Evolutionary conservation across 2,329 filamentous ascomycete species (phyloP).

Genomic region (Colletotrichum lentis): DNA sequence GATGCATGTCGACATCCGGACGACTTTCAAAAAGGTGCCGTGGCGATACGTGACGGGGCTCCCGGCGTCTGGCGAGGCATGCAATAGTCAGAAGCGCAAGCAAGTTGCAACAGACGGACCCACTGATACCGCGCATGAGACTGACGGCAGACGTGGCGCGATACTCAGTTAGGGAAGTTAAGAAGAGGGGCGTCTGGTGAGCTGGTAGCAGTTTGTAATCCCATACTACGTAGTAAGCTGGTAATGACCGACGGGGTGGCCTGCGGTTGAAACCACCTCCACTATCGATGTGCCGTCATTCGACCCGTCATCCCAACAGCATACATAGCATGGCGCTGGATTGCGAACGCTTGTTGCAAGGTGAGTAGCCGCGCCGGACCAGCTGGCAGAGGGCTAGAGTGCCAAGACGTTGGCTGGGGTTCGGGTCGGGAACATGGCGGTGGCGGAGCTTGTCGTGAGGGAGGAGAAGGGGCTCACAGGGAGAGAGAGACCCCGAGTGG

Average conservation of each 20-base stretch:
- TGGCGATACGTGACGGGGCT: constrained; percentile 7
- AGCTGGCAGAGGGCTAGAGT: constrained; percentile 29
- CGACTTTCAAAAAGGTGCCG: constrained; percentile 6
- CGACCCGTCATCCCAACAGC: constrained; percentile 8
- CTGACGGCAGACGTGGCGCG: constrained; percentile 3
- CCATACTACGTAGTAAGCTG: constrained; percentile 29
- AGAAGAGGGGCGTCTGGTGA: constrained; percentile 6
- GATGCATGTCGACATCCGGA: constrained; percentile 29
- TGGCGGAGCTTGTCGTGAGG: constrained; percentile 48
- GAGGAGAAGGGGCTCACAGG: background rate
- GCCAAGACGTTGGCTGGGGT: constrained; percentile 26
- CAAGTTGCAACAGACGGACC: background rate
- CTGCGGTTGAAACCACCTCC: constrained; percentile 10
- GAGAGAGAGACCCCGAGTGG: background rate
- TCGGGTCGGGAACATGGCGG: constrained; percentile 28
- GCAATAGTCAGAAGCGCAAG: constrained; percentile 8
- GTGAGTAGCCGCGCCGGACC: constrained; percentile 26
- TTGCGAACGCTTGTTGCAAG: constrained; percentile 25
- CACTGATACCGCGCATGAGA: background rate
- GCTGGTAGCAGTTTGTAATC: constrained; percentile 12
- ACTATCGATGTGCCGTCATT: constrained; percentile 15
- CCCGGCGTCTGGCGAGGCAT: constrained; percentile 5
- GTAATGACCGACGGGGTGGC: constrained; percentile 3
- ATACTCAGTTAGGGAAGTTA: constrained; percentile 14
- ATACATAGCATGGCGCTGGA: constrained; percentile 28